These are phyloP conservation scores for Alternaria arborescens DNA, from an alignment of 2,329 filamentous ascomycete species.

Conservation along the genomic window DNA sequence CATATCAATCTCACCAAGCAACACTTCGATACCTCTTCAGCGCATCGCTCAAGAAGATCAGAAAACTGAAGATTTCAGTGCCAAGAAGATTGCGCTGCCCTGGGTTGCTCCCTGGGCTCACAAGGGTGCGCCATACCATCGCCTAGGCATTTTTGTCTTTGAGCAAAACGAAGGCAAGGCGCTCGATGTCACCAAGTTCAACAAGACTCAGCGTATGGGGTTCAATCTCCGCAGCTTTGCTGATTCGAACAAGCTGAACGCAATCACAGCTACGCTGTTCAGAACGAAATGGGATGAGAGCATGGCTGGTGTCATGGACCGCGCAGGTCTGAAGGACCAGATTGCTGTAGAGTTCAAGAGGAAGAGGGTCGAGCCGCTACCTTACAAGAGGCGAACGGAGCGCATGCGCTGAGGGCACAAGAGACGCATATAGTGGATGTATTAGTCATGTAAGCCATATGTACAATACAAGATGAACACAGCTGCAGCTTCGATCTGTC, in stretches of 20 bases:
- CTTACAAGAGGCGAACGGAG: conserved; percentile 67
- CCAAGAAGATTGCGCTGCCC: conserved; percentile 71
- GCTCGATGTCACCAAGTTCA: conserved; percentile 65
- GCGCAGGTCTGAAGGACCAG: conserved; percentile 73
- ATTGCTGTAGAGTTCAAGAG: conserved; percentile 85
- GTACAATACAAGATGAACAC: conserved; percentile 11
- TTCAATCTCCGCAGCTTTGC: conserved; percentile 81
- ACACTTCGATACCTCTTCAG: conserved; percentile 44
- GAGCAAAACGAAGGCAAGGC: conserved; percentile 71
- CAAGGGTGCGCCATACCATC: conserved; percentile 91
- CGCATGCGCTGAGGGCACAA: conserved; percentile 52
- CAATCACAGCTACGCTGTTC: conserved; percentile 89
- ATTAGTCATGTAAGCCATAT: conserved; percentile 17
- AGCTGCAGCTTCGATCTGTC: neutral
- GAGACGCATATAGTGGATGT: conserved; percentile 8
- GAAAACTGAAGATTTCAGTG: conserved; percentile 57
- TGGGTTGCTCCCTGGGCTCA: conserved; percentile 89
- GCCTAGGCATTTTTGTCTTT: conserved; percentile 82
- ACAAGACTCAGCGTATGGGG: conserved; percentile 75
- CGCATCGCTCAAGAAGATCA: conserved; percentile 43
- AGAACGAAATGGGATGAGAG: conserved; percentile 87
- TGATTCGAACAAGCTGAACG: conserved; percentile 71
- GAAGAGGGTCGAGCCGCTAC: conserved; percentile 74
- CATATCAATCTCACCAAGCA: conserved; percentile 68
- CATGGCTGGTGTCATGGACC: conserved; percentile 86